Evolutionary conservation across 805 yeast genomes (phyloP).

Genomic region (Zygoascus bituminiphila): DNA sequence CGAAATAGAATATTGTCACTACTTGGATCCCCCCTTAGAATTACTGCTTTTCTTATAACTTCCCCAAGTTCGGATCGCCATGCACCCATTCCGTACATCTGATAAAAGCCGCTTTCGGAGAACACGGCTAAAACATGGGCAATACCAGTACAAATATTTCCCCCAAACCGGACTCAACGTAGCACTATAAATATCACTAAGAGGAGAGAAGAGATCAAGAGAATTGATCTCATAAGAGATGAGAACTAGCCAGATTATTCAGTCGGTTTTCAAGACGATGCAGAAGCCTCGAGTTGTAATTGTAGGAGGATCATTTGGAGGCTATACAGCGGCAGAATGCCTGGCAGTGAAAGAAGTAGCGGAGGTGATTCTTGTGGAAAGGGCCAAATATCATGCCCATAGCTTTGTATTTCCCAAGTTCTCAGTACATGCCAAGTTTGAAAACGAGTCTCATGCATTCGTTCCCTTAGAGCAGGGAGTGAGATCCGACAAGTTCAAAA

Average conservation of each 20-base stretch:
- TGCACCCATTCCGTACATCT: too few species aligned
- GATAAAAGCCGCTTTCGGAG: not conserved
- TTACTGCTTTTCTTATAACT: too few species aligned
- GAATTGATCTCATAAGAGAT: not conserved
- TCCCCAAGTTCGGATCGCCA: not conserved
- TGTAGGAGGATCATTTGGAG: slow-evolving; percentile 12
- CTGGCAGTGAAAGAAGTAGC: slow-evolving; percentile 2
- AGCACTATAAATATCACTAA: too few species aligned
- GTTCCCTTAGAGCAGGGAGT: slow-evolving; percentile 3
- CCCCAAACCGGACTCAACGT: too few species aligned
- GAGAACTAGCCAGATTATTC: not conserved
- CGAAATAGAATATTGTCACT: too few species aligned
- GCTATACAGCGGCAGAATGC: slow-evolving; percentile 8
- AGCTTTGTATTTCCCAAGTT: slow-evolving; percentile 10
- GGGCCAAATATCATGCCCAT: slow-evolving; percentile 5
- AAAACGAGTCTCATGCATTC: slow-evolving; percentile 6
- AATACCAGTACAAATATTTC: not conserved
- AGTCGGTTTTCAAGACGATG: not conserved
- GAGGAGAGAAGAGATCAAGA: too few species aligned
- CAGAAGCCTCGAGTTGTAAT: slow-evolving; percentile 3
- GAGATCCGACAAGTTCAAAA: slow-evolving; percentile 2
- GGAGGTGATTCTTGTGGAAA: slow-evolving; percentile 6
- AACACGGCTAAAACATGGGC: not conserved
- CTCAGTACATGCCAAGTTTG: slow-evolving; percentile 4
- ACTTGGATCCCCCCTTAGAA: too few species aligned